A percentile compares a stretch with the other conserved stretches of the same genome.
Evolutionary conservation across 768 basidiomycete species (phyloP).

Genomic region (Cystobasidium onofrii): DNA sequence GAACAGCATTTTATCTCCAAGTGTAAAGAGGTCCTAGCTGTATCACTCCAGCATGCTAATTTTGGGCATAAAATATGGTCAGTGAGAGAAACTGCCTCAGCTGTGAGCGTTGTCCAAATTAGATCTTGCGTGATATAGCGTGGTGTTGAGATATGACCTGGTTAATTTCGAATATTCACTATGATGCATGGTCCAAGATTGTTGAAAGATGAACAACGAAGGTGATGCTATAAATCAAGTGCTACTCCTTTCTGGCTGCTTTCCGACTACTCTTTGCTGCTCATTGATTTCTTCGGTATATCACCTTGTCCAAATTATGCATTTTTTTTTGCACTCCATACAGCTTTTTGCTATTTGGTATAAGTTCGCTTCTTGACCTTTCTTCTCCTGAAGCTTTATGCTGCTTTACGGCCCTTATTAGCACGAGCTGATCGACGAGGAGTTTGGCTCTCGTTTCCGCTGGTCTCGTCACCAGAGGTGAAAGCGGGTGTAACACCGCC

Average conservation of each 20-base stretch:
- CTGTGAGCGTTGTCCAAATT: too few relatives aligned
- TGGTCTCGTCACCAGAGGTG: constrained; percentile 16
- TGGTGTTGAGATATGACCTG: too few relatives aligned
- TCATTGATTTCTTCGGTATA: too few relatives aligned
- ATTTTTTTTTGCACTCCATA: too few relatives aligned
- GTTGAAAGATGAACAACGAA: background rate
- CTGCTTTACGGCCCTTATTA: constrained; percentile 8
- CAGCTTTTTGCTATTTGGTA: too few relatives aligned
- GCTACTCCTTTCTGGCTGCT: background rate
- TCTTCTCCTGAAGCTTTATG: background rate
- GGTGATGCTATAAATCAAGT: background rate
- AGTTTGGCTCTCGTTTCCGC: constrained; percentile 21
- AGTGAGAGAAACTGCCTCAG: too few relatives aligned
- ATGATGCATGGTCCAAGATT: background rate
- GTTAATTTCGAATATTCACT: too few relatives aligned
- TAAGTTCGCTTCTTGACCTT: background rate
- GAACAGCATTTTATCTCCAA: too few relatives aligned
- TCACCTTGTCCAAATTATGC: background rate
- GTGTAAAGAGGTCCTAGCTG: too few relatives aligned
- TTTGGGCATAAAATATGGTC: too few relatives aligned
- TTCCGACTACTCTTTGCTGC: background rate
- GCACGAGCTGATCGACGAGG: constrained; percentile 19
- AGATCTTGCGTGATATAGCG: too few relatives aligned
- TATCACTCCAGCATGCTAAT: too few relatives aligned
- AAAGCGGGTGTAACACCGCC: constrained; percentile 14